Evolutionary conservation across 2,329 filamentous ascomycete genomes (phyloP).

Genomic region (Calonectria hawksworthii): DNA sequence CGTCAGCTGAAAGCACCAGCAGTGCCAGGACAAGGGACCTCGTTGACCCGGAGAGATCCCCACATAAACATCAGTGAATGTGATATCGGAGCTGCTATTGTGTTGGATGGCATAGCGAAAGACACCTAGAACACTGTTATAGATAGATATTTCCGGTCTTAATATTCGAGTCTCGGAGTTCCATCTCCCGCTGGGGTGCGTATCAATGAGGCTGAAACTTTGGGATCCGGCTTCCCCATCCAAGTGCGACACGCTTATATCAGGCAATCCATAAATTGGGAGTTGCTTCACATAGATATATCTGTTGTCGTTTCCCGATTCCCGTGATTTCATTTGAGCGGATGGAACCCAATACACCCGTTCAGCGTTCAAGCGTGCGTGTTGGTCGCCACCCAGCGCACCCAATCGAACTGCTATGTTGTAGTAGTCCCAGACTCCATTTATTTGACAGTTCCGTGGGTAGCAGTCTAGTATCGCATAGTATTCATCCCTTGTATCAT

Average conservation of each 20-base stretch:
- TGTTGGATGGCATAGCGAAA: not conserved
- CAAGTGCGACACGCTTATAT: not conserved
- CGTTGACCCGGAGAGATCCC: not conserved
- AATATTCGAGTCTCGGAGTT: not conserved
- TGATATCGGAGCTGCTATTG: not conserved
- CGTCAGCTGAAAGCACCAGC: not conserved
- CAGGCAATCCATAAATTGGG: not conserved
- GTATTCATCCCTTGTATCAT: not conserved
- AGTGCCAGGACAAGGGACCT: not conserved
- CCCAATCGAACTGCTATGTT: not conserved
- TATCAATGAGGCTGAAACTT: not conserved
- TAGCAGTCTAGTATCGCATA: conserved; percentile 4
- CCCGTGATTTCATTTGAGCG: no score
- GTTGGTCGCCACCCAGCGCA: not conserved
- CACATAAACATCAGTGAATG: not conserved
- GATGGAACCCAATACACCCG: not conserved
- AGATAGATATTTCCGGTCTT: not conserved
- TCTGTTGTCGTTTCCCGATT: no score
- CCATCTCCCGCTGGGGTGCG: not conserved
- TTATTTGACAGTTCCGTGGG: not conserved
- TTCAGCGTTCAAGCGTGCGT: not conserved
- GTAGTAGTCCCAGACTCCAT: not conserved
- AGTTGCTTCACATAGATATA: not conserved
- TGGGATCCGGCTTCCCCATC: not conserved
- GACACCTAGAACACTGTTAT: not conserved